Evolutionary conservation across 2,329 filamentous ascomycete genomes (phyloP).

Genomic region (Byssoonygena ceratinophila): DNA sequence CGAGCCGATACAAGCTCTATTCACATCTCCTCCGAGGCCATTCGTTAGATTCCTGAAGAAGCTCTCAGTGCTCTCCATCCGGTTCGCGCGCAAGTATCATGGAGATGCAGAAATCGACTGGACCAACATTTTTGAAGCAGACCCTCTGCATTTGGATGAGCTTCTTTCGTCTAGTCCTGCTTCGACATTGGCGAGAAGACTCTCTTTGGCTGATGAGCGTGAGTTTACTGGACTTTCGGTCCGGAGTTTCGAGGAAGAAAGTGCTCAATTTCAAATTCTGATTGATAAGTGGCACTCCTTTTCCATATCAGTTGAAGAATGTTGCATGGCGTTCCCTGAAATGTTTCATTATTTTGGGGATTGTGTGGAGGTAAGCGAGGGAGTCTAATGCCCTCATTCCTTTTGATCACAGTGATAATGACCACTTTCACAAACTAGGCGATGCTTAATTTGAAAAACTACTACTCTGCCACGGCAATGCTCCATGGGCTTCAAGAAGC

Average conservation of each 20-base stretch:
- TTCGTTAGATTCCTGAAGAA: conserved; percentile 29
- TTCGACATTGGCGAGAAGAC: conserved; percentile 25
- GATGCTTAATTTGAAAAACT: conserved; percentile 26
- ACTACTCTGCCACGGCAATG: conserved; percentile 31
- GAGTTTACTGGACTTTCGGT: conserved; percentile 25
- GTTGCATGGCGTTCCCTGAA: conserved; percentile 30
- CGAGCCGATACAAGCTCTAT: conserved; percentile 30
- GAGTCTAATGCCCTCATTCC: not conserved
- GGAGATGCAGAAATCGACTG: conserved; percentile 29
- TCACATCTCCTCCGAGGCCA: conserved; percentile 25
- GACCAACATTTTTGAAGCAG: conserved; percentile 26
- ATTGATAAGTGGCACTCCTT: conserved; percentile 26
- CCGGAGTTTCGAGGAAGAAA: conserved; percentile 19
- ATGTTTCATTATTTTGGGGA: conserved; percentile 26
- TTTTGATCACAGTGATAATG: not conserved
- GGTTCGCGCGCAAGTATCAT: conserved; percentile 29
- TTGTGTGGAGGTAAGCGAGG: conserved; percentile 26
- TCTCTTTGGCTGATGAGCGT: conserved; percentile 25
- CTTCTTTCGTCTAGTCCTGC: conserved; percentile 26
- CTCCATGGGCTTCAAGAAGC: conserved; percentile 30
- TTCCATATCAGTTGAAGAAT: conserved; percentile 30
- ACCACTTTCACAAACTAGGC: conserved; percentile 20
- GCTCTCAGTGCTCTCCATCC: conserved; percentile 28
- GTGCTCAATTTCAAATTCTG: conserved; percentile 20
- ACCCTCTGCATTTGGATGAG: conserved; percentile 28